Base-by-base conservation (phyloP, 306 rosid genomes). In the Prinsepia uniflora region DNA sequence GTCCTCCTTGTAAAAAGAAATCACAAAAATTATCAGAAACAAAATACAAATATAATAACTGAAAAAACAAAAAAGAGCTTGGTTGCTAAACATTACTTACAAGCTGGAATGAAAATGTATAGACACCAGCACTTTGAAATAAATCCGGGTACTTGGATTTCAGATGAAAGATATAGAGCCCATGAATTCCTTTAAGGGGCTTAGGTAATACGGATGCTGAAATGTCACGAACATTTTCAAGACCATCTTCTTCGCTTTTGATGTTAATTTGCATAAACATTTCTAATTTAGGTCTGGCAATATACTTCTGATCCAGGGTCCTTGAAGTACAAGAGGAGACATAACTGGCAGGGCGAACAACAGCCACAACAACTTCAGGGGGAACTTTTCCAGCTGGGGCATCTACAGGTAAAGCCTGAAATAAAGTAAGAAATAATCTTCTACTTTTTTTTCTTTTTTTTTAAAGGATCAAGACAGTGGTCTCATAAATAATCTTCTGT, bases 301-400 rank as follows among this genome's bases (percentile, higher is more conserved):
- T 75, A 66, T 58, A 40, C 52, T 60, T 84, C 49, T 74, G 87
- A 17, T 84, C 83, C 67, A 84, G 53, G 34, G 49, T 81, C 19
- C 64, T 50, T 20, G 74, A 63, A 45, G 60, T 41, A 62, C 65
- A 18, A 4, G 75, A 67, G 60, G 57, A 20, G 24, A 19, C 59
- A 57, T 62, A 81, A 48, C 72, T 81, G 34, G 55, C 64, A 59
- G 85, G 83, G 49, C 81, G 75, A 15, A 84, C 65, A 67, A 84
- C 68, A 7, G 85, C 87, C 67, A 84, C 79, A 56, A 75, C 54
- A 67, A 68, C 72, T 22, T 12, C 40, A 17, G 81, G 85, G 45
- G 83, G 79, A 68, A 30, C 66, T 49, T 78, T 59, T 54, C 87
- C 87, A n/a, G 87, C 83, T n/a, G 4, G 30, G 75, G 57, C 65